Conservation (phyloP, 2,329 filamentous ascomycete genomes). For the Aspergillus pseudonomiae region DNA sequence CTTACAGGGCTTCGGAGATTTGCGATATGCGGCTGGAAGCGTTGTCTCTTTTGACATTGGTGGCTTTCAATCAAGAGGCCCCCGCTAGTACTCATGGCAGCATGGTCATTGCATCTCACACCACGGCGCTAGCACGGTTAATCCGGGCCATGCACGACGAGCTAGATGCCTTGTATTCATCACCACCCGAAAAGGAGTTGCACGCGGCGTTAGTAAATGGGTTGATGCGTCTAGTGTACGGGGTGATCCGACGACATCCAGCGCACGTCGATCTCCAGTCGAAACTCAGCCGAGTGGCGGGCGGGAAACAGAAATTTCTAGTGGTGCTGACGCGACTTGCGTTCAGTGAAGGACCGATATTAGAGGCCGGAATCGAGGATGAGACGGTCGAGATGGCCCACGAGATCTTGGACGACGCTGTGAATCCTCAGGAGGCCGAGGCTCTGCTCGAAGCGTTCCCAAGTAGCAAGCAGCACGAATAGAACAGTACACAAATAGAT, state of each 20-base stretch:
- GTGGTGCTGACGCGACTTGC: constrained; percentile 81
- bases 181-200: constrained; percentile 47
- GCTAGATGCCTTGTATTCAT: constrained; percentile 63
- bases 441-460: constrained; percentile 55
- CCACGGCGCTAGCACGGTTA: constrained; percentile 71
- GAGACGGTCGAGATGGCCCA: constrained; percentile 81
- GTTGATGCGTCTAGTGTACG: constrained; percentile 63
- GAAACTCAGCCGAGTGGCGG: constrained; percentile 70
- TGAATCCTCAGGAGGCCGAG: constrained; percentile 79
- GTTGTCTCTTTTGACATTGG: constrained; percentile 45
- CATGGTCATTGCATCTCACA: constrained; percentile 68
- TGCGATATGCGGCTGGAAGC: constrained; percentile 49
- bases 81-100: constrained; percentile 64
- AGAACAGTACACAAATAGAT: not conserved
- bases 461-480: constrained; percentile 35
- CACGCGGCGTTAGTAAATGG: constrained; percentile 60
- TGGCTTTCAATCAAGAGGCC: constrained; percentile 53
- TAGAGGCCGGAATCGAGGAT: constrained; percentile 75
- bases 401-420: constrained; percentile 74
- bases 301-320: constrained; percentile 79
- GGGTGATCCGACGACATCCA: constrained; percentile 63
- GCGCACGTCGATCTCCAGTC: constrained; percentile 67
- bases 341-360: constrained; percentile 76
- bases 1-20: constrained; percentile 43
- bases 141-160: constrained; percentile 76